phyloP scores from a whole-genome alignment of 2,329 filamentous ascomycete species.

The Aspergillus sp. region DNA sequence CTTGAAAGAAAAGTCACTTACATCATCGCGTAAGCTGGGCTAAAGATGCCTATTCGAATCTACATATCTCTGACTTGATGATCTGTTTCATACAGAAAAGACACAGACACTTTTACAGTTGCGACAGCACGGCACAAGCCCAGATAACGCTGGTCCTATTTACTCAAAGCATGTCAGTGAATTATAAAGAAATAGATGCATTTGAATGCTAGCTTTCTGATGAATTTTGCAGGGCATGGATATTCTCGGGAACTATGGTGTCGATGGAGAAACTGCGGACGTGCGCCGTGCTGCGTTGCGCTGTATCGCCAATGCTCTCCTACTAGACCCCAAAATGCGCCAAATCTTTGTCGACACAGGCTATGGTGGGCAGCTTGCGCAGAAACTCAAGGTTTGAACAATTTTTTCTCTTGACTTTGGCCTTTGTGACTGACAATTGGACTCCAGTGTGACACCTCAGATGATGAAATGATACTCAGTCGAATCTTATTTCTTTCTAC shows the following conservation, averaged over 20 bases:
- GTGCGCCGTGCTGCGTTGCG: constrained; percentile 72
- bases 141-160: constrained; percentile 70
- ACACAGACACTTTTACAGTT: constrained; percentile 53
- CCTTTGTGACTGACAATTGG: constrained; percentile 1
- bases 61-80: neutral
- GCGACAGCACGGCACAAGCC: constrained; percentile 73
- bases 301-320: constrained; percentile 78
- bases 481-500: constrained; percentile 76
- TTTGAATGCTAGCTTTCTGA: constrained; percentile 3
- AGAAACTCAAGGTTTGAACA: constrained; percentile 55
- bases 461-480: constrained; percentile 83
- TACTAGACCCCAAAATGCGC: constrained; percentile 63
- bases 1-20: constrained; percentile 55
- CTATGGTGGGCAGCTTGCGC: constrained; percentile 63
- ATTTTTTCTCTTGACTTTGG: neutral
- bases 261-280: constrained; percentile 58
- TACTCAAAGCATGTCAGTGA: constrained; percentile 66
- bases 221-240: constrained; percentile 60
- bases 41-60: neutral
- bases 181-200: constrained; percentile 19
- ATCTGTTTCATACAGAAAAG: constrained; percentile 23
- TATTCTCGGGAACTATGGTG: constrained; percentile 67
- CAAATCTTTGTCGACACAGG: constrained; percentile 70
- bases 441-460: constrained; percentile 59
- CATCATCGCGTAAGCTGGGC: constrained; percentile 53